Percentiles rank a stretch among this genome's conserved stretches.
Conservation (phyloP, 805 yeast genomes). For the Nakazawaea holstii region DNA sequence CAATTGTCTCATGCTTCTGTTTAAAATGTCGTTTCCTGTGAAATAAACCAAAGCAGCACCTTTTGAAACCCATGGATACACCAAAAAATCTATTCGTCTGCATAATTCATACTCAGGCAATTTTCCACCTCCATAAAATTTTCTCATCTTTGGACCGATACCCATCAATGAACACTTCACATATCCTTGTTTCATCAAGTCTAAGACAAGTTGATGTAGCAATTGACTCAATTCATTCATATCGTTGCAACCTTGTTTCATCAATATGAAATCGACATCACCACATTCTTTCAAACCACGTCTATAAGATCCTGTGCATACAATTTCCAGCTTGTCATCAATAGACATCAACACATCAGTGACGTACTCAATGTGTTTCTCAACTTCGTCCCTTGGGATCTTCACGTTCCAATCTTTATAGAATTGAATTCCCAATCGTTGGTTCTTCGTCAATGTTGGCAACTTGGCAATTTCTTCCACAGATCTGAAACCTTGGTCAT, state of each 20-base stretch:
- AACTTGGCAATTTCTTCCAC: slow-evolving; percentile 31
- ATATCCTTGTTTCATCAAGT: slow-evolving; percentile 13
- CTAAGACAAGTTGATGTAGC: slow-evolving; percentile 13
- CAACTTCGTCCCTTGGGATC: slow-evolving; percentile 42
- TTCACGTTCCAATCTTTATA: slow-evolving; percentile 39
- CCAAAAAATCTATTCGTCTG: slow-evolving; percentile 49
- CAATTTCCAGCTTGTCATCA: slow-evolving; percentile 29
- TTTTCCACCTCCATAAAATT: slow-evolving; percentile 32
- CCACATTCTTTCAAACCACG: slow-evolving; percentile 43
- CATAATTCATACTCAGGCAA: slow-evolving; percentile 27
- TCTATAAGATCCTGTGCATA: slow-evolving; percentile 47
- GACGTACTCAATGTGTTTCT: slow-evolving; percentile 32
- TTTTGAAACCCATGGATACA: slow-evolving; percentile 36
- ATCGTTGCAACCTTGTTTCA: slow-evolving; percentile 26
- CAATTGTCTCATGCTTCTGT: slow-evolving; percentile 37
- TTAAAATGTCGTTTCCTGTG: slow-evolving; percentile 49
- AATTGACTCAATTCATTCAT: slow-evolving; percentile 14
- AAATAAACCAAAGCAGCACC: slow-evolving; percentile 49
- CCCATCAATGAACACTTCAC: slow-evolving; percentile 16
- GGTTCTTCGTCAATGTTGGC: slow-evolving; percentile 18
- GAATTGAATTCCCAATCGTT: slow-evolving; percentile 37
- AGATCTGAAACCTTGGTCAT: slow-evolving; percentile 30
- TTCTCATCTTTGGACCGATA: slow-evolving; percentile 13
- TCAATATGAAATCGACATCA: slow-evolving; percentile 48
- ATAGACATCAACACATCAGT: slow-evolving; percentile 19